Evolutionary conservation across 805 yeast species (phyloP).

Genomic region (Yarrowia alimentaria): DNA sequence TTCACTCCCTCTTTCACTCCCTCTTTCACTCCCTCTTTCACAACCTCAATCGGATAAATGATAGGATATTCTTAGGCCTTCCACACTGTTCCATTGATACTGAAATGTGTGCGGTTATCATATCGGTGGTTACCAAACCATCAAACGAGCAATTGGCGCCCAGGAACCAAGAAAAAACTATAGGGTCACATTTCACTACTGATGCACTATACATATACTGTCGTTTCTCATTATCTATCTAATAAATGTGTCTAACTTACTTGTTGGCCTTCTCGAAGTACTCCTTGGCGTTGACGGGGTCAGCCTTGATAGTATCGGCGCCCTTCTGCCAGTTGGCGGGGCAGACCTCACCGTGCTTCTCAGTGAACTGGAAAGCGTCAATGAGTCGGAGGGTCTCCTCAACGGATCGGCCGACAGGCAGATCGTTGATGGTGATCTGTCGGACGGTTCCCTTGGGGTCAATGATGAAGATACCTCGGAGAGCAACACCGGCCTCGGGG

Average conservation of each 20-base stretch:
- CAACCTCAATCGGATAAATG: too few species aligned
- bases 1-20: too few species aligned
- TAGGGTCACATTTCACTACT: too few species aligned
- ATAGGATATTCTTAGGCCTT: too few species aligned
- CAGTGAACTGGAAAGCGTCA: constrained; percentile 99
- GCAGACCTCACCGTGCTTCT: constrained; percentile 98
- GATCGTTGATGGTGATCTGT: constrained; percentile 97
- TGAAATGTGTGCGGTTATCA: too few species aligned
- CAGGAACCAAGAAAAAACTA: too few species aligned
- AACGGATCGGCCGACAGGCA: constrained; percentile 98
- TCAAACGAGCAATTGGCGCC: too few species aligned
- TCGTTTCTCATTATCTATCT: constrained; percentile 27
- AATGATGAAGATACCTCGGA: constrained; percentile 97
- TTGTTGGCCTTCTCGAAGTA: constrained; percentile 67
- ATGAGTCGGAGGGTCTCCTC: constrained; percentile 96
- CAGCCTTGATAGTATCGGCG: constrained; percentile 86
- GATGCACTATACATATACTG: not conserved
- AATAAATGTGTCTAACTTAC: constrained; percentile 20
- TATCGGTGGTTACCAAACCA: too few species aligned
- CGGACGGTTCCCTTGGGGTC: constrained; percentile 94
- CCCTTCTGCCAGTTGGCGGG: constrained; percentile 99
- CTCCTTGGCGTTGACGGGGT: constrained; percentile 71
- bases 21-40: too few species aligned
- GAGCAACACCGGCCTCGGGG: constrained; percentile 94
- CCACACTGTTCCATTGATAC: too few species aligned